Conservation (phyloP, 768 basidiomycete genomes). For the Leccinum obscurum region DNA sequence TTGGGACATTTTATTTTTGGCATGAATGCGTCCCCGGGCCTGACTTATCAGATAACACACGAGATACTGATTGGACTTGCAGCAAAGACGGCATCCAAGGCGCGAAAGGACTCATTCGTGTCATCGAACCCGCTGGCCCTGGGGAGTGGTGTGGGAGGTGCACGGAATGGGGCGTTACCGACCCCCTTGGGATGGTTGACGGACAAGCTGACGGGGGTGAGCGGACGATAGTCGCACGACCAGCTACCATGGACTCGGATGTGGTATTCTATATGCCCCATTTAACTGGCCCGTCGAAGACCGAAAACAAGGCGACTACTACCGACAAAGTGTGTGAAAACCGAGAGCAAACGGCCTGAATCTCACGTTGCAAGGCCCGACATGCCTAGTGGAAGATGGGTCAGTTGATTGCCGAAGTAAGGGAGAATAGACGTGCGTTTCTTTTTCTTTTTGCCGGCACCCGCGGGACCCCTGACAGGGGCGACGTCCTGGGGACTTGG, state of each 20-base stretch:
- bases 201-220: constrained; percentile 66
- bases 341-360: neutral
- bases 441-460: constrained; percentile 69
- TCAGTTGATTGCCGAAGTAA: constrained; percentile 7
- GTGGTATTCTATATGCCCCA: constrained; percentile 3
- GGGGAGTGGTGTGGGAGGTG: constrained; percentile 59
- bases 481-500: constrained; percentile 46
- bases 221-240: constrained; percentile 40
- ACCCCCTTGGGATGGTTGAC: constrained; percentile 82
- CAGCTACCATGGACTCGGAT: neutral
- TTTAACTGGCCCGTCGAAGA: neutral
- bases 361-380: constrained; percentile 25
- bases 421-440: constrained; percentile 52
- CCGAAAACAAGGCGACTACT: neutral
- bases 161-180: constrained; percentile 59
- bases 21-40: neutral
- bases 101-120: constrained; percentile 74
- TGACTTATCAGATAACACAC: constrained; percentile 3
- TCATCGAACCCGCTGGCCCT: constrained; percentile 83
- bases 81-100: constrained; percentile 72
- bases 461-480: constrained; percentile 46
- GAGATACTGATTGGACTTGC: constrained; percentile 18
- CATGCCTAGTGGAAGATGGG: constrained; percentile 22
- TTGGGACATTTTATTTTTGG: constrained; percentile 2
- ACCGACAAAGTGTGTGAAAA: neutral